Conservation (phyloP, 306 rosid species). For the Cotoneaster glaucophyllus region DNA sequence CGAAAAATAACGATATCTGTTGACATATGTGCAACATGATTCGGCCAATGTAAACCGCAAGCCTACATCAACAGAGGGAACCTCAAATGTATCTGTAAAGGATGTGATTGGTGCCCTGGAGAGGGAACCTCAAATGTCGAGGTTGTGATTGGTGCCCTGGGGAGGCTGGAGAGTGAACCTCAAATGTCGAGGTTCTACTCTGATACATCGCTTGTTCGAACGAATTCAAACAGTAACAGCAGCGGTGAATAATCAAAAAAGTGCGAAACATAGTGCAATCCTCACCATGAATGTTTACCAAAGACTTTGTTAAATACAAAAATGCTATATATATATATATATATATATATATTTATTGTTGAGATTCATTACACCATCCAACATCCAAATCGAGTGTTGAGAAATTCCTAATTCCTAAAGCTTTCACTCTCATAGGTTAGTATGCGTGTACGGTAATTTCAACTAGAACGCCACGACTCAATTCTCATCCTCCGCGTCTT, state of each 20-base stretch:
- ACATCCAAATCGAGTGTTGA: background rate
- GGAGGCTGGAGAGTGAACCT: too few relatives aligned
- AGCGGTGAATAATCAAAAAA: background rate
- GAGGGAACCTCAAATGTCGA: too few relatives aligned
- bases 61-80: too few relatives aligned
- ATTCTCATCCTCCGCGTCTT: slow-evolving; percentile 8
- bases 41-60: too few relatives aligned
- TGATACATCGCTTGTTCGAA: too few relatives aligned
- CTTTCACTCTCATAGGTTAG: background rate
- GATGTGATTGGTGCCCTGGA: too few relatives aligned
- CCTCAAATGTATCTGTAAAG: too few relatives aligned
- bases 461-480: background rate
- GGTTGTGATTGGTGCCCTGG: too few relatives aligned
- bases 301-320: background rate
- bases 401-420: background rate
- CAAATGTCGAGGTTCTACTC: background rate
- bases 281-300: too few relatives aligned
- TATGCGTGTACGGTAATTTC: background rate
- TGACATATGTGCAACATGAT: too few relatives aligned
- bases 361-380: background rate
- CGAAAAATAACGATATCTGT: too few relatives aligned
- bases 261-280: too few relatives aligned
- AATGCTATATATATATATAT: background rate
- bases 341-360: background rate
- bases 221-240: background rate